Evolutionary conservation across 768 basidiomycete genomes (phyloP).

Genomic region (Guyanaporus albipodus): DNA sequence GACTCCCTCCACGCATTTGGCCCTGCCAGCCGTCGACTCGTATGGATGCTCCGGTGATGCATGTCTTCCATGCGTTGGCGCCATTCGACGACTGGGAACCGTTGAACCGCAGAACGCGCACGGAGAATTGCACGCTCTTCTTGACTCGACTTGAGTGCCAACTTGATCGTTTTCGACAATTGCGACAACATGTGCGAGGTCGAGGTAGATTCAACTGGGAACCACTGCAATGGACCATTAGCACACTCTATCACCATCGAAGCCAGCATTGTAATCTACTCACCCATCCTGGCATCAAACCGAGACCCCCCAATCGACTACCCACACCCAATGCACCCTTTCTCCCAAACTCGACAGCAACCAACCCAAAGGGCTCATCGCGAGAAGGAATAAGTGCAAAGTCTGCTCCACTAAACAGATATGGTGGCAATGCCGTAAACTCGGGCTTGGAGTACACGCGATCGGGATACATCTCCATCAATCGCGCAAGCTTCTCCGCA

Average conservation of each 20-base stretch:
- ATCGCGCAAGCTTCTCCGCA: constrained; percentile 85
- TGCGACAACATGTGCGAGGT: constrained; percentile 95
- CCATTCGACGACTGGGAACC: constrained; percentile 98
- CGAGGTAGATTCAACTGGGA: constrained; percentile 91
- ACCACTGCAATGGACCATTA: constrained; percentile 59
- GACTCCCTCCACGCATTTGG: constrained; percentile 73
- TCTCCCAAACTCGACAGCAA: constrained; percentile 93
- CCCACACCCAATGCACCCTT: constrained; percentile 97
- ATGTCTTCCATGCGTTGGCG: constrained; percentile 94
- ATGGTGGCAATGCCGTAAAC: constrained; percentile 91
- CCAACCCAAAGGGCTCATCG: constrained; percentile 94
- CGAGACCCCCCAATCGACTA: constrained; percentile 88
- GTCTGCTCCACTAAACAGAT: constrained; percentile 91
- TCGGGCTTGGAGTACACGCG: constrained; percentile 96
- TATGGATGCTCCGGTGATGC: constrained; percentile 77
- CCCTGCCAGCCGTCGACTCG: constrained; percentile 67
- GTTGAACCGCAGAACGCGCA: constrained; percentile 89
- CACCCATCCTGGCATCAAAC: constrained; percentile 98
- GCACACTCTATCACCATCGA: background rate
- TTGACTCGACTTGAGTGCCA: constrained; percentile 86
- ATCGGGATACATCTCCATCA: constrained; percentile 95
- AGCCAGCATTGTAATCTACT: constrained; percentile 26
- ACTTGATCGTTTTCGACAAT: constrained; percentile 89
- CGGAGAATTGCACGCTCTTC: constrained; percentile 91
- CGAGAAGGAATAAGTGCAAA: constrained; percentile 94